Evolutionary conservation across 345 rosid genomes (phyloP).

Genomic region (Gossypium longicalyx): DNA sequence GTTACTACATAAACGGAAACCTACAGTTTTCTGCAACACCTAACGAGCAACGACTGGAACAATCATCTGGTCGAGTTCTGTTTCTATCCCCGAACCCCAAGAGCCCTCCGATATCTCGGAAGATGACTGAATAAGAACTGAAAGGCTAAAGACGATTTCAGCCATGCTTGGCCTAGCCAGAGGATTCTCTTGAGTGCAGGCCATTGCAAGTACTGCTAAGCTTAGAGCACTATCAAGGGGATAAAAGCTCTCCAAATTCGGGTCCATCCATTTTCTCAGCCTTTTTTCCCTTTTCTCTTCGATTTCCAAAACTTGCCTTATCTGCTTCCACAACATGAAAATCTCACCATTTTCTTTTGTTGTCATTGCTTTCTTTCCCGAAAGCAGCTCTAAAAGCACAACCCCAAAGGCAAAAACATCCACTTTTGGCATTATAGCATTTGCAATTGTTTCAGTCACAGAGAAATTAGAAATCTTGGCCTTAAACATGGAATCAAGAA

Average conservation of each 20-base stretch:
- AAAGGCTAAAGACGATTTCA: conserved; percentile 55
- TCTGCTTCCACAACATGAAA: conserved; percentile 38
- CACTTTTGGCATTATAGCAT: conserved; percentile 33
- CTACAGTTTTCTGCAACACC: background rate
- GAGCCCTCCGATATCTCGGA: conserved; percentile 33
- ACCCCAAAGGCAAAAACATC: conserved; percentile 63
- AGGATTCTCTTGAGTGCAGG: conserved; percentile 44
- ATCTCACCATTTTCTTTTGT: conserved; percentile 44
- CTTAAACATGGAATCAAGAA: conserved; percentile 46
- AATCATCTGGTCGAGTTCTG: conserved; percentile 33
- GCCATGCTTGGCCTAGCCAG: conserved; percentile 56
- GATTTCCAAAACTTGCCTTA: conserved; percentile 30
- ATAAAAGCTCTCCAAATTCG: conserved; percentile 42
- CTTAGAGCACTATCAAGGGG: conserved; percentile 44
- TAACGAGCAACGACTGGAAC: conserved; percentile 41
- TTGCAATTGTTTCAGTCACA: conserved; percentile 35
- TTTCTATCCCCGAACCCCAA: conserved; percentile 37
- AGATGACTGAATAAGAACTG: conserved; percentile 39
- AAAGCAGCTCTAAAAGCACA: conserved; percentile 53
- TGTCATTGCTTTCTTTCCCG: conserved; percentile 46
- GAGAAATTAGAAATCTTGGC: conserved; percentile 60
- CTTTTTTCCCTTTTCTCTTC: conserved; percentile 38
- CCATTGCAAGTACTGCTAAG: conserved; percentile 45
- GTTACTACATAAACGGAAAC: background rate
- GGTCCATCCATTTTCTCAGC: conserved; percentile 46